Evolutionary conservation across 306 rosid genomes (phyloP), one percentile per base, ranked within the genome.

Genomic region (Lathyrus tuberosus): DNA sequence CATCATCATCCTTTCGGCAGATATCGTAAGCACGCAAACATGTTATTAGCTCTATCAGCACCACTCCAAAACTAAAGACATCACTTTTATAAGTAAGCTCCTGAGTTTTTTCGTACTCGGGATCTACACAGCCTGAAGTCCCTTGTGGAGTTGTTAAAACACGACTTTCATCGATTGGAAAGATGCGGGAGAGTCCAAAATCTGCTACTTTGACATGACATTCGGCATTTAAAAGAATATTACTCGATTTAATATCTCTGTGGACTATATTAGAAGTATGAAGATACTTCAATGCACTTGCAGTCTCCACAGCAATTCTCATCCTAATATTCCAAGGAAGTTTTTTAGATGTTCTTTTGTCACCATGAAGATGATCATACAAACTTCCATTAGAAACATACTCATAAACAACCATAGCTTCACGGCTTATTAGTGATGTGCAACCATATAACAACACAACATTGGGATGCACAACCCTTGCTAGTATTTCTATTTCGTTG

Each of bases 91-190:
- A 42, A 5, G 95, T 87, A 3, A 92, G 89, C 69, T 84, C 87
- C 57, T 89, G 82, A 71, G 90, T 86, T 8, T 83, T 80, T 5
- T 83, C 86, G 77, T 89, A 89, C 48, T 89, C 96, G 0, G 98
- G 96, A 70, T 92, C 98, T 10, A 92, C 90, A 24, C 86, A 92
- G 22, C 98, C 98, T 0, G 92, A 95, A 65, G 98, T 92, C 35
- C 98, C 98, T 79, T 87, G 91, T 46, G 95, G 95, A 51, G 86
- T 91, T 12, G 96, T 92, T 26, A 95, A 92, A 31, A 89, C 33
- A 14, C 89, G 98, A 0, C 91, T 86, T 76, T 78, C 84, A 26
- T 84, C 33, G 0, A 10, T 42, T 3, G 95, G 98, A 47, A 92
- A 92, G 54, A 86, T 86, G 3, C 98, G 95, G 0, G 96, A 92